Percentiles rank a stretch among this genome's conserved stretches.
phyloP scores from a whole-genome alignment of 2,329 filamentous ascomycete species.

The Sordariomycetes sp. region DNA sequence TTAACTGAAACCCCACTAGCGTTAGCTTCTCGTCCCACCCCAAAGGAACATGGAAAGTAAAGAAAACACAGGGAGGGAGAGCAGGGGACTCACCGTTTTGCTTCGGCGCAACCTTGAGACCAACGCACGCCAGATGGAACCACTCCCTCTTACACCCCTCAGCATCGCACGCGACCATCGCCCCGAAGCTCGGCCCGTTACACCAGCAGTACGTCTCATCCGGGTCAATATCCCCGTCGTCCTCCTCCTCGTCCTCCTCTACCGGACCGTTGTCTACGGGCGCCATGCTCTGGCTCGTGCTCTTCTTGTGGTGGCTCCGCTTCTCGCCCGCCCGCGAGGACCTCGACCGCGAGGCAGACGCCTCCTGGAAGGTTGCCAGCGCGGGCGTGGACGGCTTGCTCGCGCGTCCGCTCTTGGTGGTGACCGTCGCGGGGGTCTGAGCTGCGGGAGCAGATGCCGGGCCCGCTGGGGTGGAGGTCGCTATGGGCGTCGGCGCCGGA shows the following conservation, averaged over 20 bases:
- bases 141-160: constrained; percentile 62
- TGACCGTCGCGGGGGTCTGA: constrained; percentile 26
- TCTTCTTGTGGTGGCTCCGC: constrained; percentile 45
- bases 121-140: constrained; percentile 76
- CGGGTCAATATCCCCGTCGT: constrained; percentile 49
- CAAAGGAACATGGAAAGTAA: neutral
- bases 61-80: constrained; percentile 2
- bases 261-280: constrained; percentile 1
- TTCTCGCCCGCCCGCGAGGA: constrained; percentile 35
- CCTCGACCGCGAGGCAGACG: constrained; percentile 34
- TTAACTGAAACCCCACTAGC: constrained; percentile 39
- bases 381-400: constrained; percentile 56
- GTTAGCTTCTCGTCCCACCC: constrained; percentile 14
- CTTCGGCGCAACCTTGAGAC: constrained; percentile 64
- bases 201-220: constrained; percentile 72
- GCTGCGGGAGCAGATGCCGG: neutral
- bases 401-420: constrained; percentile 52
- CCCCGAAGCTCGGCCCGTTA: constrained; percentile 66
- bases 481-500: constrained; percentile 7
- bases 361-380: constrained; percentile 44
- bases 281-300: neutral
- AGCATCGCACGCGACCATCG: constrained; percentile 74
- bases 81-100: constrained; percentile 58
- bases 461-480: constrained; percentile 6
- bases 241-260: constrained; percentile 13